A percentile compares a stretch with the other conserved stretches of the same genome.
These are phyloP conservation scores for Phytopythium helicoides DNA, from an alignment of 352 stramenopile genomes.

Conservation along the genomic window DNA sequence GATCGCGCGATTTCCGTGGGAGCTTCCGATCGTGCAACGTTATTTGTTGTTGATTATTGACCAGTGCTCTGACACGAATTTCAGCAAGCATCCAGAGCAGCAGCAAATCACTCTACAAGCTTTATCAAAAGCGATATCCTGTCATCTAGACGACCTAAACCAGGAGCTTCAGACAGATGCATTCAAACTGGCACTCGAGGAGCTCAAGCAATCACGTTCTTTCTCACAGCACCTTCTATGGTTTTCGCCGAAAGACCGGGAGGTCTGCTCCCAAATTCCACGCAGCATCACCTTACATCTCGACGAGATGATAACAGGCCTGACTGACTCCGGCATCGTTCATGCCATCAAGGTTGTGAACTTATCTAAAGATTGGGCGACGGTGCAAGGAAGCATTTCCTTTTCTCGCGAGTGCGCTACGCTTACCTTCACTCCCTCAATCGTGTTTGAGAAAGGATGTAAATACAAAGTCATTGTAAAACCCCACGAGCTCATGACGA, in stretches of 20 bases:
- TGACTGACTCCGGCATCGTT: constrained; percentile 16
- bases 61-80: too few species aligned
- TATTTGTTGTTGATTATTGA: too few species aligned
- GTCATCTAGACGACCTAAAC: neutral
- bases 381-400: constrained; percentile 18
- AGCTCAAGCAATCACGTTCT: neutral
- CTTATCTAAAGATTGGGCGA: constrained; percentile 15
- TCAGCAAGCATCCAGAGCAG: too few species aligned
- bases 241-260: constrained; percentile 10
- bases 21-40: too few species aligned
- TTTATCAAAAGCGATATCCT: too few species aligned
- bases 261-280: constrained; percentile 12
- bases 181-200: neutral
- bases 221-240: constrained; percentile 15
- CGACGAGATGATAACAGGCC: constrained; percentile 17
- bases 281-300: constrained; percentile 18
- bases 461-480: constrained; percentile 18
- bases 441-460: constrained; percentile 23
- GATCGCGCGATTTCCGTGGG: too few species aligned
- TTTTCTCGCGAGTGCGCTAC: constrained; percentile 12
- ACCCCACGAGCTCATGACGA: constrained; percentile 24
- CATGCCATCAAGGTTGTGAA: constrained; percentile 25
- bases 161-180: neutral
- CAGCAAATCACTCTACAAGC: too few species aligned
- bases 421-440: constrained; percentile 18